Base-by-base conservation (phyloP, 2,329 filamentous ascomycete species). In the Aspergillus phoenicis region DNA sequence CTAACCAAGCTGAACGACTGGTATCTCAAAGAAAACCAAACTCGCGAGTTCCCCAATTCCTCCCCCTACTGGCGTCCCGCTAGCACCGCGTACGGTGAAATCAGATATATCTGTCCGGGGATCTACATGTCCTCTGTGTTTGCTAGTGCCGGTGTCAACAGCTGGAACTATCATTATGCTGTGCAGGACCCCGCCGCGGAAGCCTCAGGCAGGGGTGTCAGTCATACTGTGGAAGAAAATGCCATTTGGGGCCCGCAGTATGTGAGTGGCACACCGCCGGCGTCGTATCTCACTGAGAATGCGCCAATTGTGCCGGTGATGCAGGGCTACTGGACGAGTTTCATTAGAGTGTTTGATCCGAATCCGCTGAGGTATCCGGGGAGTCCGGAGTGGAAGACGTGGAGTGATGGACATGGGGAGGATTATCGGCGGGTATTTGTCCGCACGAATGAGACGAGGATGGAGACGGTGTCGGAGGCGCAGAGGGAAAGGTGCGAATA, bases 321-420 rank as follows among this genome's bases (percentile, higher is more conserved):
- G 28, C 88, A 91, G 69, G 83, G 81, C 0, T 93, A 92, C 73
- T 93, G 89, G 89, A 85, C 87, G 1, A 90, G 87, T 64, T 93
- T 93, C 70, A 86, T 93, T 62, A 78, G 84, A 26, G 81, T 80
- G 0, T 81, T 86, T 39, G 80, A 93, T 71, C 90, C 90, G 0
- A 93, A 93, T 70, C 78, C 67, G 15, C 75, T 81, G 58, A 80
- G 84, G 8, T 64, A 74, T 47, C 39, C 63, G 0, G 81, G 80
- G 0, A 78, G 78, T 47, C 84, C 85, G 3, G 73, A 74, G 58
- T 89, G 87, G 87, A 73, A 77, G 62, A 71, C 73, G 4, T 87
- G 81, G 52, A 71, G 69, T n/a, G 66, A 62, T 17, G 73, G 70
- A 20, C 67, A 62, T n/a, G 33, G 33, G 11, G 73, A 67, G 36